A percentile compares a stretch with the other conserved stretches of the same genome.
phyloP scores from a whole-genome alignment of 2,329 filamentous ascomycete genomes.

The Rosellinia necatrix region DNA sequence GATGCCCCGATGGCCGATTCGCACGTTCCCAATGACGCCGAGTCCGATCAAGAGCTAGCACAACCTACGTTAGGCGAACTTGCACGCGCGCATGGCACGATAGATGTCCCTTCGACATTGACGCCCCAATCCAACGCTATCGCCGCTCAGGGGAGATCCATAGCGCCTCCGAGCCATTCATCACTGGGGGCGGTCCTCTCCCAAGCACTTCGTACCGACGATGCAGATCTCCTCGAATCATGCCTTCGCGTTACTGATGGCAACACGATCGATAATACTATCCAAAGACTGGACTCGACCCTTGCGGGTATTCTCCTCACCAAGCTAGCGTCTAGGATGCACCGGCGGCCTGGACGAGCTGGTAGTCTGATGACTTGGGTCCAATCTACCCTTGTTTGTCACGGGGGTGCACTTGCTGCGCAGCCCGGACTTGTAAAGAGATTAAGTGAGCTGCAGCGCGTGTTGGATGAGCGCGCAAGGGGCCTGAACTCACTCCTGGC shows the following conservation, averaged over 20 bases:
- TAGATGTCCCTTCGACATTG: slow-evolving; percentile 73
- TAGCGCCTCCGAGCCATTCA: slow-evolving; percentile 70
- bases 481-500: slow-evolving; percentile 82
- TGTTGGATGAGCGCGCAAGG: slow-evolving; percentile 83
- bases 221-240: slow-evolving; percentile 85
- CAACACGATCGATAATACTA: slow-evolving; percentile 80
- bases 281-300: slow-evolving; percentile 85
- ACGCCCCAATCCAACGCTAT: slow-evolving; percentile 48
- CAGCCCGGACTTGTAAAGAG: slow-evolving; percentile 82
- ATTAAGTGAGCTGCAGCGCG: slow-evolving; percentile 79
- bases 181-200: slow-evolving; percentile 92
- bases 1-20: slow-evolving; percentile 40
- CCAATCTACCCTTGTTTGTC: slow-evolving; percentile 89
- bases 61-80: slow-evolving; percentile 86
- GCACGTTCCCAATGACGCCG: slow-evolving; percentile 39
- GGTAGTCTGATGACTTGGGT: slow-evolving; percentile 94
- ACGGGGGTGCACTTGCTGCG: slow-evolving; percentile 87
- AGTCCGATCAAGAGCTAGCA: slow-evolving; percentile 54
- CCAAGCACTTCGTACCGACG: slow-evolving; percentile 91
- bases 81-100: slow-evolving; percentile 71
- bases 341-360: slow-evolving; percentile 84
- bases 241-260: slow-evolving; percentile 83
- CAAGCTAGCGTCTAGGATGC: slow-evolving; percentile 84
- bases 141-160: slow-evolving; percentile 50
- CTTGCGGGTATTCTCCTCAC: slow-evolving; percentile 79